phyloP scores from a whole-genome alignment of 192 early-diverging fungal genomes.

The Ambispora gerdemannii region DNA sequence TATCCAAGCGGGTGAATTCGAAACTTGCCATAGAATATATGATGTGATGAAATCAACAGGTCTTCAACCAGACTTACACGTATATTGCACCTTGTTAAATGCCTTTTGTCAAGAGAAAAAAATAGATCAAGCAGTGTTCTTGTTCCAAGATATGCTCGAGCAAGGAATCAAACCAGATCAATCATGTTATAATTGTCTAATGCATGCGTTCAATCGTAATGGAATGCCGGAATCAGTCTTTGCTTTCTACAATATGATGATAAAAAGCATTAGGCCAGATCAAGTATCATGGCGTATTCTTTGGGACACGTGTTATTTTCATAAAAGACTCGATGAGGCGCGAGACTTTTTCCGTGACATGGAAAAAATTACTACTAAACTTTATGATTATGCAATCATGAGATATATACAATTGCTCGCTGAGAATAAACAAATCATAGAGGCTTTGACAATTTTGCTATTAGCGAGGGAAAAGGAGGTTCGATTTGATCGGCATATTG shows the following conservation, averaged over 20 bases:
- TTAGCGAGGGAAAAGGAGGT: background rate
- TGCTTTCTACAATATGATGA: conserved; percentile 6
- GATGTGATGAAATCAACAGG: conserved; percentile 5
- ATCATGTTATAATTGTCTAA: conserved; percentile 22
- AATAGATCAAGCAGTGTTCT: background rate
- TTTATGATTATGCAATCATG: too few species aligned
- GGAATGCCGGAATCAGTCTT: conserved; percentile 6
- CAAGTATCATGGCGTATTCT: background rate
- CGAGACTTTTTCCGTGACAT: background rate
- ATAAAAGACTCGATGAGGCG: background rate
- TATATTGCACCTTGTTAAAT: conserved; percentile 21
- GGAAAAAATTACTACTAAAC: too few species aligned
- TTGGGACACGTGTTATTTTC: conserved; percentile 1
- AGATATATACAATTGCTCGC: background rate
- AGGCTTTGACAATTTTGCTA: background rate
- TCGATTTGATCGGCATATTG: background rate
- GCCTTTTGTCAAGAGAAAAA: background rate
- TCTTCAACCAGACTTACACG: conserved; percentile 12
- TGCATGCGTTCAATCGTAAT: conserved; percentile 25
- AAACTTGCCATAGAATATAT: background rate
- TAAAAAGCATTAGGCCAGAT: background rate
- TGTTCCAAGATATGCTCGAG: background rate
- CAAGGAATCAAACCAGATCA: conserved; percentile 14
- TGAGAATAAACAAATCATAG: background rate
- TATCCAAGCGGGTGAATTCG: background rate